phyloP scores from a whole-genome alignment of 106 monocot species.

The Dendrobium chrysotoxum region DNA sequence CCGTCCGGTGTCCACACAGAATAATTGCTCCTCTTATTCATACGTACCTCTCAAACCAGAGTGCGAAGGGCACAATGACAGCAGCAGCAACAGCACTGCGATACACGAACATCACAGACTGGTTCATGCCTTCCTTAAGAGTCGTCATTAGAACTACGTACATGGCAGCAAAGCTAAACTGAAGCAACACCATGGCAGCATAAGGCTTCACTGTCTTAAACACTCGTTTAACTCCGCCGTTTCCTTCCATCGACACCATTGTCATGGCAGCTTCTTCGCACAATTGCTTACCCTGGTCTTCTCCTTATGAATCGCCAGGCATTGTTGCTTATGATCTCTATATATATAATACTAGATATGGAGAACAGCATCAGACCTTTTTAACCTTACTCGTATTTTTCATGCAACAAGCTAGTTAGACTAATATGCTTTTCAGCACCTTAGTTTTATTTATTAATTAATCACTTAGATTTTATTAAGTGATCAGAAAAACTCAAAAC shows the following conservation, averaged over 20 bases:
- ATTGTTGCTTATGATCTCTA: background rate
- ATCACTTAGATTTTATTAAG: too few relatives aligned
- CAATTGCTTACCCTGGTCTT: background rate
- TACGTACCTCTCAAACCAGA: conserved; percentile 47
- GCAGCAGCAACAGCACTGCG: conserved; percentile 36
- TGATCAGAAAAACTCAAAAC: too few relatives aligned
- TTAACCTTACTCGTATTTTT: background rate
- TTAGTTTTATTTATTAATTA: too few relatives aligned
- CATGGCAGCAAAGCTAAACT: conserved; percentile 51
- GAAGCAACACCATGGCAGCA: conserved; percentile 39
- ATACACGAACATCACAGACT: conserved; percentile 57
- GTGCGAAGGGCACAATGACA: conserved; percentile 49
- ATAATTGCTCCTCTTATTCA: too few relatives aligned
- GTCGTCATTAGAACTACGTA: conserved; percentile 32
- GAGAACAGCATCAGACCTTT: background rate
- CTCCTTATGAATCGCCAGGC: background rate
- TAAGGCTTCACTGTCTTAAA: conserved; percentile 32
- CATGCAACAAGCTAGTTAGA: too few relatives aligned
- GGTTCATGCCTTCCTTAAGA: conserved; percentile 50
- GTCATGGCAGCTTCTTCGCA: background rate
- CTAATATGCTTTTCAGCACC: too few relatives aligned
- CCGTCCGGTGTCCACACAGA: too few relatives aligned
- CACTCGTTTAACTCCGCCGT: background rate
- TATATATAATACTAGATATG: background rate
- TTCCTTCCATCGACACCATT: background rate